These are phyloP conservation scores for Rhododendron griersonianum DNA, from an alignment of 148 eudicot genomes.

Conservation along the genomic window DNA sequence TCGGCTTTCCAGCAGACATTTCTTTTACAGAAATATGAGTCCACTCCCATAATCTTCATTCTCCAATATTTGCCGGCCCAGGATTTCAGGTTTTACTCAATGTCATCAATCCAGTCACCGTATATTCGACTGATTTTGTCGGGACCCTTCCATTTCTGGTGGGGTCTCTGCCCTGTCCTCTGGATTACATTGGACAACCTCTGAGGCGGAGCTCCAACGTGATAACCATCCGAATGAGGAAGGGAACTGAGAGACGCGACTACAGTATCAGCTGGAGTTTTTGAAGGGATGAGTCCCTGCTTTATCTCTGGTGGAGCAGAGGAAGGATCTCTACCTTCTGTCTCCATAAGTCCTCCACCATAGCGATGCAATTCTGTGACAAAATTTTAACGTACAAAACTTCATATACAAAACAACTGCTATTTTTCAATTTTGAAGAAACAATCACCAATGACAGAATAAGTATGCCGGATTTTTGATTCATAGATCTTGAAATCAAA, in stretches of 20 bases:
- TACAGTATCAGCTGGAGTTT: slow-evolving; percentile 24
- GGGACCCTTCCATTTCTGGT: slow-evolving; percentile 86
- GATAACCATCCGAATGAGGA: slow-evolving; percentile 35
- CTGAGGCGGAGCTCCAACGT: slow-evolving; percentile 46
- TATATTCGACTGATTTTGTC: slow-evolving; percentile 88
- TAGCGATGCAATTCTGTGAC: slow-evolving; percentile 34
- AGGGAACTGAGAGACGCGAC: slow-evolving; percentile 18
- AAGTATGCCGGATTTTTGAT: background rate
- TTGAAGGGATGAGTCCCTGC: slow-evolving; percentile 26
- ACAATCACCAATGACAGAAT: background rate
- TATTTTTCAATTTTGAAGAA: background rate
- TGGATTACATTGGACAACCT: slow-evolving; percentile 44
- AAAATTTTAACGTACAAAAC: background rate
- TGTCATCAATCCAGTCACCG: slow-evolving; percentile 93
- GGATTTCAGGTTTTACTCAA: slow-evolving; percentile 22
- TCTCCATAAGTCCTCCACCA: slow-evolving; percentile 39
- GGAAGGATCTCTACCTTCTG: slow-evolving; percentile 23
- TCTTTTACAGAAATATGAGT: background rate
- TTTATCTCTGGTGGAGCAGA: slow-evolving; percentile 26
- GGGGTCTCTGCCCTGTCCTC: slow-evolving; percentile 48
- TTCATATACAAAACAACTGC: background rate
- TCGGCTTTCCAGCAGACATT: background rate
- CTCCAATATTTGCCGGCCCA: background rate
- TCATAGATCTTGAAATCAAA: background rate
- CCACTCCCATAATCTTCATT: background rate